Evolutionary conservation across 2,329 filamentous ascomycete genomes (phyloP).

Genomic region (Botryotinia calthae): DNA sequence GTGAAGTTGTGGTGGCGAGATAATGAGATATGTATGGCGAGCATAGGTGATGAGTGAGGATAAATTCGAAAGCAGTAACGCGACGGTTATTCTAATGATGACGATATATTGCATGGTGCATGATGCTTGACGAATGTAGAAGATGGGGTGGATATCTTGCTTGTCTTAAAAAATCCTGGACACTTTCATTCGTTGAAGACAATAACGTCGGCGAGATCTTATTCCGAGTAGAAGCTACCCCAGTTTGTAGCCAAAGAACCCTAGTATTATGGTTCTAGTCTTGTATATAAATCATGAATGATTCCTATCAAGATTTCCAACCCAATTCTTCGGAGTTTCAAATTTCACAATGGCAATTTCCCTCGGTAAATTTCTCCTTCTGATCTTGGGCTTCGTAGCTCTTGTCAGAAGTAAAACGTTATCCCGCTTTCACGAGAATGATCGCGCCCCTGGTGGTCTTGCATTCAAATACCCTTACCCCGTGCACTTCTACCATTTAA

Average conservation of each 20-base stretch:
- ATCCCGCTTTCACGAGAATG: not conserved
- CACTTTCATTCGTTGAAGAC: not conserved
- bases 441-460: not conserved
- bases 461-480: not conserved
- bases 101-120: not conserved
- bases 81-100: not conserved
- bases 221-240: not conserved
- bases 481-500: slow-evolving; percentile 16
- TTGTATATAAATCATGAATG: not conserved
- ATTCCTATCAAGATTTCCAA: not conserved
- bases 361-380: not conserved
- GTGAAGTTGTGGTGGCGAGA: not conserved
- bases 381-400: not conserved
- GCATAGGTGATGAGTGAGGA: not conserved
- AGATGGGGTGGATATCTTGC: not conserved
- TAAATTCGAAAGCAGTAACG: not conserved
- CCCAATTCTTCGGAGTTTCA: not conserved
- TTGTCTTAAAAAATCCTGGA: not conserved
- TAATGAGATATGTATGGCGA: not conserved
- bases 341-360: not conserved
- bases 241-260: not conserved
- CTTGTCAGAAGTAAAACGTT: not conserved
- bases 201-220: not conserved
- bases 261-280: not conserved
- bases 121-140: not conserved